phyloP scores from a whole-genome alignment of 208 protist species.

The Polymyxa betae region DNA sequence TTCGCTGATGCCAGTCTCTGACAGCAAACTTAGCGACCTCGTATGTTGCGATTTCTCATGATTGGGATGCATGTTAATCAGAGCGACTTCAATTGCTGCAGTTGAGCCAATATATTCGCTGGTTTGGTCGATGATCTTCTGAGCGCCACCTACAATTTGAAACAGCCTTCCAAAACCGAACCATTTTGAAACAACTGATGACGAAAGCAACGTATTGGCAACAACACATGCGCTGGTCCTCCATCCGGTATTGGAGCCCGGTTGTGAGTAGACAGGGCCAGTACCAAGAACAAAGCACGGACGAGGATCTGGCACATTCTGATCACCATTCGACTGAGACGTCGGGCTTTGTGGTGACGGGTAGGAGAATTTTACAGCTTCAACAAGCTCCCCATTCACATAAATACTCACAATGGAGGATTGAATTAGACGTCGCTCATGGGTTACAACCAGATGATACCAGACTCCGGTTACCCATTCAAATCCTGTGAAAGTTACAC shows the following conservation, averaged over 20 bases:
- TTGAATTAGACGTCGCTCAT: slow-evolving; percentile 1
- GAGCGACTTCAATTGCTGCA: neutral
- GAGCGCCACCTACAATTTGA: neutral
- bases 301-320: neutral
- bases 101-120: neutral
- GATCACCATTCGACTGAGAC: neutral
- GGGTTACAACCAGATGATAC: slow-evolving; percentile 39
- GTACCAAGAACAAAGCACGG: neutral
- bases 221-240: neutral
- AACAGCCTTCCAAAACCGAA: neutral
- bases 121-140: neutral
- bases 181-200: neutral
- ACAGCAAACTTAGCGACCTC: neutral
- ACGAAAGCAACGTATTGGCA: neutral
- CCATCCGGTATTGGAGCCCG: neutral
- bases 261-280: neutral
- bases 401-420: slow-evolving; percentile 4
- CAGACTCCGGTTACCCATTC: neutral
- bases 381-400: neutral
- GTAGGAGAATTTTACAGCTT: slow-evolving; percentile 3
- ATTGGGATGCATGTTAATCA: neutral
- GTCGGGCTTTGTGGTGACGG: neutral
- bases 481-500: neutral
- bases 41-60: neutral
- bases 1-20: neutral